These are phyloP conservation scores for Zasmidium cellare DNA, from an alignment of 2,329 filamentous ascomycete species.

Conservation along the genomic window DNA sequence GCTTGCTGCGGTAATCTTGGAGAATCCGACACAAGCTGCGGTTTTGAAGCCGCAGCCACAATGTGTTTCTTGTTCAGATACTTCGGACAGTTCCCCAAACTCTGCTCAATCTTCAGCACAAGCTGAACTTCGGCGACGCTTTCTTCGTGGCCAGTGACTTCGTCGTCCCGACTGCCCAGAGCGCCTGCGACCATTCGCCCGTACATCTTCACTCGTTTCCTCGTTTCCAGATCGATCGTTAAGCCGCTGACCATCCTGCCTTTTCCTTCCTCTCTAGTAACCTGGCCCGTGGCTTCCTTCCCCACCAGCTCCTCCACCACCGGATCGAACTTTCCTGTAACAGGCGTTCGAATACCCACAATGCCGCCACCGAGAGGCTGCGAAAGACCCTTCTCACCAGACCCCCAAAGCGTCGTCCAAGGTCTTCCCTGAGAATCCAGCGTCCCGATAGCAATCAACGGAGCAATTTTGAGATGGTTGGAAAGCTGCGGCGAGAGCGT, in stretches of 20 bases:
- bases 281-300: slow-evolving; percentile 45
- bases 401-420: slow-evolving; percentile 78
- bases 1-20: slow-evolving; percentile 55
- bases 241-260: slow-evolving; percentile 62
- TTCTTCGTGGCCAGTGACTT: slow-evolving; percentile 28
- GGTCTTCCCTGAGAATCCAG: slow-evolving; percentile 65
- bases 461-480: slow-evolving; percentile 60
- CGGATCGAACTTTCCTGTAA: slow-evolving; percentile 66
- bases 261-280: slow-evolving; percentile 39
- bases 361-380: slow-evolving; percentile 62
- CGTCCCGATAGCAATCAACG: slow-evolving; percentile 72
- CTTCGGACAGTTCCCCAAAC: slow-evolving; percentile 80
- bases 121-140: slow-evolving; percentile 53
- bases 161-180: slow-evolving; percentile 41
- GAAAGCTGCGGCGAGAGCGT: slow-evolving; percentile 64
- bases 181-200: slow-evolving; percentile 69
- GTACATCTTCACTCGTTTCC: slow-evolving; percentile 72
- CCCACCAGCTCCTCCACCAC: slow-evolving; percentile 65
- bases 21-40: slow-evolving; percentile 52
- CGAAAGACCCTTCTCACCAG: slow-evolving; percentile 66
- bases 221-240: slow-evolving; percentile 63
- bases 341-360: slow-evolving; percentile 62
- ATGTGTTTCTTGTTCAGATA: slow-evolving; percentile 77
- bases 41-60: slow-evolving; percentile 53
- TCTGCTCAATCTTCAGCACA: slow-evolving; percentile 69